A percentile compares a stretch with the other conserved stretches of the same genome.
Conservation (phyloP, 1,139 yeast species). For the Suhomyces bokatorum region DNA sequence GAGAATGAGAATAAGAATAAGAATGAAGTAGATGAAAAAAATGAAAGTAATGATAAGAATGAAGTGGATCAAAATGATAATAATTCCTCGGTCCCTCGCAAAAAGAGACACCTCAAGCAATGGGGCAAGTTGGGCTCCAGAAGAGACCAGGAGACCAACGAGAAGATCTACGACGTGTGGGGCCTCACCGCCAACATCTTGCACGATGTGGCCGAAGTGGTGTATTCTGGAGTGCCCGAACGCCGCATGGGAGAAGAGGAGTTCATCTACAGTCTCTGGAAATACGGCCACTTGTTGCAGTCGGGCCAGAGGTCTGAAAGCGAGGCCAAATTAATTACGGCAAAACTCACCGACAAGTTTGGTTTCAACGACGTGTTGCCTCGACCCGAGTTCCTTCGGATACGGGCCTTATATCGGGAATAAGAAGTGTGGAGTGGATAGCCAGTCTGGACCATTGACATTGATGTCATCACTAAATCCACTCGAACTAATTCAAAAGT, state of each 20-base stretch:
- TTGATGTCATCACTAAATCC: too few relatives aligned
- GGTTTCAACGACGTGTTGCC: slow-evolving; percentile 56
- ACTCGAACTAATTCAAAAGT: too few relatives aligned
- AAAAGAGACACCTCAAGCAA: slow-evolving; percentile 6
- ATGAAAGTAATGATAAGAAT: too few relatives aligned
- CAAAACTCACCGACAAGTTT: slow-evolving; percentile 32
- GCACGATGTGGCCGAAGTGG: slow-evolving; percentile 70
- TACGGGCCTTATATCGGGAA: slow-evolving; percentile 42
- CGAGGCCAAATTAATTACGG: slow-evolving; percentile 38
- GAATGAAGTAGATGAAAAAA: too few relatives aligned
- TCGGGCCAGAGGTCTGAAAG: slow-evolving; percentile 34
- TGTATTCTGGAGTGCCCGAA: slow-evolving; percentile 31
- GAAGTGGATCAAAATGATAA: slow-evolving; percentile 24
- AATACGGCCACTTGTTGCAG: slow-evolving; percentile 51
- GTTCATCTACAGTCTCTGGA: slow-evolving; percentile 55
- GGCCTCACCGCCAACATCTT: slow-evolving; percentile 87
- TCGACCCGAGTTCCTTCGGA: slow-evolving; percentile 41
- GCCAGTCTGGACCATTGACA: too few relatives aligned
- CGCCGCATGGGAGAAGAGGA: slow-evolving; percentile 63
- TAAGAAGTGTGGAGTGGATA: too few relatives aligned
- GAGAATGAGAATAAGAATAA: too few relatives aligned
- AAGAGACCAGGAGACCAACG: slow-evolving; percentile 38
- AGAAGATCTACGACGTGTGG: slow-evolving; percentile 73
- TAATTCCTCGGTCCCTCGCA: slow-evolving; percentile 7
- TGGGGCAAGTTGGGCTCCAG: slow-evolving; percentile 50